phyloP scores from a whole-genome alignment of 192 early-diverging fungal species.

The Thamnidium elegans region DNA sequence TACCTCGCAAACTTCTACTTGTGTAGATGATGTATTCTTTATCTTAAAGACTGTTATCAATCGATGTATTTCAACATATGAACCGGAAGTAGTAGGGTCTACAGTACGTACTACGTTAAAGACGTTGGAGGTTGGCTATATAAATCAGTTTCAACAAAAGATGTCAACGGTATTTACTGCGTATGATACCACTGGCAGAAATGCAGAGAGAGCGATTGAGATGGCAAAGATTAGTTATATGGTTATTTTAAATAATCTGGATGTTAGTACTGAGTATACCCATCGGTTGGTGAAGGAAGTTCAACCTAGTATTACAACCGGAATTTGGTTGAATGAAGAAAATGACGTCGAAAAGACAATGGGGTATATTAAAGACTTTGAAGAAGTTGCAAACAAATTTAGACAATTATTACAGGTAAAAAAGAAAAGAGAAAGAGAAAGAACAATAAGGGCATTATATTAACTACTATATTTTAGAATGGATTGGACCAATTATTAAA shows the following conservation, averaged over 20 bases:
- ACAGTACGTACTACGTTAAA: constrained; percentile 66
- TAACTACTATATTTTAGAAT: constrained; percentile 5
- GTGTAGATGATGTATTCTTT: constrained; percentile 95
- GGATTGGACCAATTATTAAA: constrained; percentile 80
- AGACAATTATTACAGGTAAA: constrained; percentile 61
- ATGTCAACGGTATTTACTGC: constrained; percentile 50
- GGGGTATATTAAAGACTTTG: constrained; percentile 55
- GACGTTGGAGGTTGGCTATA: constrained; percentile 67
- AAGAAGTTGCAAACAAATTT: constrained; percentile 61
- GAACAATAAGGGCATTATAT: not conserved
- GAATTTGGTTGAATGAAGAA: constrained; percentile 48
- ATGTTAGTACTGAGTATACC: constrained; percentile 79
- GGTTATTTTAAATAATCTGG: constrained; percentile 87
- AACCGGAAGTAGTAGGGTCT: constrained; percentile 64
- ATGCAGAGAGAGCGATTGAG: constrained; percentile 45
- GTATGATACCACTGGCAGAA: constrained; percentile 2
- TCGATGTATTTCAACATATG: constrained; percentile 70
- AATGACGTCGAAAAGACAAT: constrained; percentile 51
- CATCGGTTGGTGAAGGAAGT: constrained; percentile 69
- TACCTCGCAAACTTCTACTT: constrained; percentile 46
- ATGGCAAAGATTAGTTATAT: constrained; percentile 60
- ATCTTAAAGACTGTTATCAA: constrained; percentile 75
- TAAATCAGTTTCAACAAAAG: constrained; percentile 59
- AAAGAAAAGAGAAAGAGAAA: constrained; percentile 7
- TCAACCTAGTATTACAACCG: constrained; percentile 43